Evolutionary conservation across 116 monocot genomes (phyloP).

Genomic region (Trichopus zeylanicus): DNA sequence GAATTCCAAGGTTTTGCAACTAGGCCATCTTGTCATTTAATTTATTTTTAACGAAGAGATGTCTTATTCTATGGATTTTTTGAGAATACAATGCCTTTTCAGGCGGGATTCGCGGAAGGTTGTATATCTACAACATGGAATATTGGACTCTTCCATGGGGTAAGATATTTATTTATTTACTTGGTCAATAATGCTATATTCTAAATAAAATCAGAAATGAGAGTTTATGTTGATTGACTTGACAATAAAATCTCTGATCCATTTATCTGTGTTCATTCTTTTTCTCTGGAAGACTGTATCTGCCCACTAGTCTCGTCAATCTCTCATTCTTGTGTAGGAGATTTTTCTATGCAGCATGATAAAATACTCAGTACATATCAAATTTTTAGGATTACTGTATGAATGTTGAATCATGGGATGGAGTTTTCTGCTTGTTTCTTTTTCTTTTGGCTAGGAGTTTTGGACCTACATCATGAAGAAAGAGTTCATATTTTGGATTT

Average conservation of each 20-base stretch:
- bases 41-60: not conserved
- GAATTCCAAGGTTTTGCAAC: slow-evolving; percentile 74
- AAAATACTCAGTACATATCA: no score
- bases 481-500: no score
- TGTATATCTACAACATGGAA: slow-evolving; percentile 90
- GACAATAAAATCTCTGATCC: not conserved
- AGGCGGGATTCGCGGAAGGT: slow-evolving; percentile 91
- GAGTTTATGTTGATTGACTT: not conserved
- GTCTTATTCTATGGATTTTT: not conserved
- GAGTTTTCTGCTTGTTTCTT: no score
- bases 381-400: no score
- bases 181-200: not conserved
- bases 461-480: no score
- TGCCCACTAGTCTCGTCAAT: no score
- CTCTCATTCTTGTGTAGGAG: no score
- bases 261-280: not conserved
- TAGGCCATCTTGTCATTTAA: not conserved
- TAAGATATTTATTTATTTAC: slow-evolving; percentile 21
- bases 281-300: no score
- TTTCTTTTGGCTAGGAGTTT: no score
- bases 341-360: no score
- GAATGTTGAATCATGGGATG: no score
- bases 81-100: slow-evolving; percentile 3
- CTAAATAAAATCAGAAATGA: not conserved
- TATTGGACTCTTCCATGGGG: slow-evolving; percentile 97